These are phyloP conservation scores for Paxillus ammoniavirescens DNA, from an alignment of 768 basidiomycete species.

Conservation along the genomic window DNA sequence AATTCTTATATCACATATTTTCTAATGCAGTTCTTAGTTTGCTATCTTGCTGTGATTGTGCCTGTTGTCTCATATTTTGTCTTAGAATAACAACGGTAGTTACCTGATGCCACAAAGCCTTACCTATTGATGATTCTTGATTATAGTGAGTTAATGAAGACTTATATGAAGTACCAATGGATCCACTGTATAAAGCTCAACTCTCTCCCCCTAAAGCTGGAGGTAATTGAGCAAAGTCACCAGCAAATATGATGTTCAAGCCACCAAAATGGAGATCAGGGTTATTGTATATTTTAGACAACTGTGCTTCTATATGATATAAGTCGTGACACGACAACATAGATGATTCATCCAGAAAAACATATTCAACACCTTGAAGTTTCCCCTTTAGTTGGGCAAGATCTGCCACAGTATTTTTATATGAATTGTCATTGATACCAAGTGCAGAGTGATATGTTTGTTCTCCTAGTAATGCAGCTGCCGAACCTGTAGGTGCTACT, in stretches of 20 bases:
- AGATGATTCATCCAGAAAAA: constrained; percentile 45
- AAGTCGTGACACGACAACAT: constrained; percentile 25
- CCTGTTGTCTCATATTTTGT: no score
- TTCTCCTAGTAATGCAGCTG: constrained; percentile 31
- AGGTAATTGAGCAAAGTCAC: constrained; percentile 47
- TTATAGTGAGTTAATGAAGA: background rate
- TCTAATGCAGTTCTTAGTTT: no score
- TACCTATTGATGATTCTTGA: no score
- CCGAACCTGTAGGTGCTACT: constrained; percentile 34
- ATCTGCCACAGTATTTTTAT: background rate
- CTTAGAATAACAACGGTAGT: no score
- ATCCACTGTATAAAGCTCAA: background rate
- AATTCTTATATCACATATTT: no score
- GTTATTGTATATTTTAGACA: background rate
- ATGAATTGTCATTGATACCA: constrained; percentile 16
- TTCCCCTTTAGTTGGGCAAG: background rate
- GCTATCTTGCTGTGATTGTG: no score
- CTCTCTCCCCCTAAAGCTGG: background rate
- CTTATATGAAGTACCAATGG: background rate
- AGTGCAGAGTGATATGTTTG: constrained; percentile 38
- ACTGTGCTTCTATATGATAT: background rate
- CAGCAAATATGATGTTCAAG: constrained; percentile 43
- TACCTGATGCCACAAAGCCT: no score
- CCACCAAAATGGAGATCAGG: constrained; percentile 24
- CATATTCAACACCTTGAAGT: constrained; percentile 33